Evolutionary conservation across 169 alveolate genomes (phyloP).

Genomic region (Plasmodium fragile): DNA sequence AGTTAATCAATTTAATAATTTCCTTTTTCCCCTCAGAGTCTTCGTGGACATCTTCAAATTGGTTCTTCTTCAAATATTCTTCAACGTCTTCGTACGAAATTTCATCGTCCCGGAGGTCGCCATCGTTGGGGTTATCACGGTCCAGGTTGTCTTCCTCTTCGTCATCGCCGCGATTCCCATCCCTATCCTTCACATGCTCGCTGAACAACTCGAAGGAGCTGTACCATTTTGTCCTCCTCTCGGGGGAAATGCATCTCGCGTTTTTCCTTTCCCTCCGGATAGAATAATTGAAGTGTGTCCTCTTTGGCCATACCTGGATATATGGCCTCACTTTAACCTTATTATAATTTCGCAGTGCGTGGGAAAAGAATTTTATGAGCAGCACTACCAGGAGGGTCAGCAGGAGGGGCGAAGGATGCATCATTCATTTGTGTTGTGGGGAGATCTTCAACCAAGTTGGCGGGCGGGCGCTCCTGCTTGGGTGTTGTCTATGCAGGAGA

Average conservation of each 20-base stretch:
- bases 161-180: not conserved
- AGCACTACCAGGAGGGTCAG: not conserved
- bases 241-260: not conserved
- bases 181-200: not conserved
- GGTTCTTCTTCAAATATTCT: conserved; percentile 58
- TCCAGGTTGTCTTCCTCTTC: not conserved
- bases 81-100: conserved; percentile 74
- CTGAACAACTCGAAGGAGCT: not conserved
- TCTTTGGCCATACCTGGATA: not conserved
- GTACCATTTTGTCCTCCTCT: not conserved
- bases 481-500: not conserved
- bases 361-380: conserved; percentile 4
- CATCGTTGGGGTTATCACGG: not conserved
- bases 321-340: conserved; percentile 13
- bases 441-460: not conserved
- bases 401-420: conserved; percentile 10
- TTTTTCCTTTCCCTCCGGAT: not conserved
- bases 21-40: conserved; percentile 69
- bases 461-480: not conserved
- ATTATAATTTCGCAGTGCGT: conserved; percentile 41
- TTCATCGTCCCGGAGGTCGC: conserved; percentile 23
- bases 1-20: conserved; percentile 59
- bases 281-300: not conserved
- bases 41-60: conserved; percentile 18
- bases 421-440: conserved; percentile 11